phyloP scores from a whole-genome alignment of 176 grass and related monocot genomes.

The Avena eriantha region DNA sequence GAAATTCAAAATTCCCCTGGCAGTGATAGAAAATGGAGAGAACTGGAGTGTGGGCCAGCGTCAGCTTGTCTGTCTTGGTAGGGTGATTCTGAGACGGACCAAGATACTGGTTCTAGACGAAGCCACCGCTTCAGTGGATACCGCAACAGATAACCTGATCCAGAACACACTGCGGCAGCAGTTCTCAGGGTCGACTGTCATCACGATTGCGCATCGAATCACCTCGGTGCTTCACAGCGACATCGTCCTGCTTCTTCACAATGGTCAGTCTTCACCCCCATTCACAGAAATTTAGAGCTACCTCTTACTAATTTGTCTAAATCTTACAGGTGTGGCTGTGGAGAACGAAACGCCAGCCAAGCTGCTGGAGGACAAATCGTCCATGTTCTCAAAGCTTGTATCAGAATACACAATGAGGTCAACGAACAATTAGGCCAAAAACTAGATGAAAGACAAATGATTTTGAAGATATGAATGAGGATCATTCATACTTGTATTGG shows the following conservation, averaged over 20 bases:
- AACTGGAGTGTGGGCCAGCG: constrained; percentile 93
- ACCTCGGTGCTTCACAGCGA: constrained; percentile 84
- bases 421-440: constrained; percentile 35
- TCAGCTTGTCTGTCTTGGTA: constrained; percentile 70
- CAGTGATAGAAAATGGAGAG: constrained; percentile 85
- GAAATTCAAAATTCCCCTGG: constrained; percentile 11
- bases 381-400: constrained; percentile 83
- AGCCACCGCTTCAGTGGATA: constrained; percentile 79
- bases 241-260: constrained; percentile 77
- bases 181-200: constrained; percentile 69
- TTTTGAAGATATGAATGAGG: not conserved
- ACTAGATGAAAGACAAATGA: not conserved
- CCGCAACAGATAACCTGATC: constrained; percentile 76
- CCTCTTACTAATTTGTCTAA: not conserved
- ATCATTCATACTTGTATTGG: not conserved
- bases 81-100: constrained; percentile 74
- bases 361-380: constrained; percentile 67
- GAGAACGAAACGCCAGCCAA: constrained; percentile 64
- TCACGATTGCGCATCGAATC: constrained; percentile 75
- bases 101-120: constrained; percentile 81
- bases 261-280: constrained; percentile 43
- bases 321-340: constrained; percentile 57
- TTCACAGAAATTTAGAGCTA: not conserved
- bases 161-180: constrained; percentile 78
- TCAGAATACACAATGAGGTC: constrained; percentile 70